phyloP scores from a whole-genome alignment of 1,284 basidiomycete species.

The Malassezia vespertilionis region DNA sequence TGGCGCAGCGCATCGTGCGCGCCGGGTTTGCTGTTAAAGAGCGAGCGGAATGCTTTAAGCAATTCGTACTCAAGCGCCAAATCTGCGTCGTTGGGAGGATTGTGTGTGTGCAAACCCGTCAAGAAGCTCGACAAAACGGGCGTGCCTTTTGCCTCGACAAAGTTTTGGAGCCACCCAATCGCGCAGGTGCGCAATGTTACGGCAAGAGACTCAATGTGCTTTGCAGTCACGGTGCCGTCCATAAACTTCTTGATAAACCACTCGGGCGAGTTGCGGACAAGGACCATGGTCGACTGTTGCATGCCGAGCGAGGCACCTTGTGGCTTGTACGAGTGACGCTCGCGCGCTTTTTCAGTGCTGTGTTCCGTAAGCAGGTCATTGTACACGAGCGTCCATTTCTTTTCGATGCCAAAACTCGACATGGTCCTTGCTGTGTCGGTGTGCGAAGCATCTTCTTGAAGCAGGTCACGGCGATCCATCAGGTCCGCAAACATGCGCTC shows the following conservation, averaged over 20 bases:
- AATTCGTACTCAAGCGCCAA: slow-evolving; percentile 72
- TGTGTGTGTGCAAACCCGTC: slow-evolving; percentile 35
- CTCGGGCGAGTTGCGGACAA: slow-evolving; percentile 47
- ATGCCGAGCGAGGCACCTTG: slow-evolving; percentile 51
- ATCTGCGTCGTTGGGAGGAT: slow-evolving; percentile 53
- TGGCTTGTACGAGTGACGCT: slow-evolving; percentile 48
- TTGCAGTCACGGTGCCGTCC: slow-evolving; percentile 69
- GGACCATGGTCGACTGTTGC: slow-evolving; percentile 46
- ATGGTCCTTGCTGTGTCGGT: slow-evolving; percentile 37
- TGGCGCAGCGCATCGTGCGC: slow-evolving; percentile 69
- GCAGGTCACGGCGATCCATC: slow-evolving; percentile 44
- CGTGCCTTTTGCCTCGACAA: slow-evolving; percentile 61
- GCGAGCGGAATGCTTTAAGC: slow-evolving; percentile 72
- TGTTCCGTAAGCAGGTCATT: slow-evolving; percentile 71
- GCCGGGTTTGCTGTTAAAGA: slow-evolving; percentile 68
- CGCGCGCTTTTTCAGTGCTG: slow-evolving; percentile 51
- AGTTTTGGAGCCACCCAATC: slow-evolving; percentile 46
- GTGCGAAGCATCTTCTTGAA: too few relatives aligned
- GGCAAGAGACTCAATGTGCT: slow-evolving; percentile 64
- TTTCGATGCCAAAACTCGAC: slow-evolving; percentile 52
- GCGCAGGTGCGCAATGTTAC: slow-evolving; percentile 61
- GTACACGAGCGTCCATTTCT: slow-evolving; percentile 85
- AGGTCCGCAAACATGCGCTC: slow-evolving; percentile 45
- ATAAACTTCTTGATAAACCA: slow-evolving; percentile 78
- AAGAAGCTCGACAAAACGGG: slow-evolving; percentile 64